Percentiles rank a stretch among this genome's conserved stretches.
phyloP scores from a whole-genome alignment of 345 rosid species.

The Eucalyptus sp. region DNA sequence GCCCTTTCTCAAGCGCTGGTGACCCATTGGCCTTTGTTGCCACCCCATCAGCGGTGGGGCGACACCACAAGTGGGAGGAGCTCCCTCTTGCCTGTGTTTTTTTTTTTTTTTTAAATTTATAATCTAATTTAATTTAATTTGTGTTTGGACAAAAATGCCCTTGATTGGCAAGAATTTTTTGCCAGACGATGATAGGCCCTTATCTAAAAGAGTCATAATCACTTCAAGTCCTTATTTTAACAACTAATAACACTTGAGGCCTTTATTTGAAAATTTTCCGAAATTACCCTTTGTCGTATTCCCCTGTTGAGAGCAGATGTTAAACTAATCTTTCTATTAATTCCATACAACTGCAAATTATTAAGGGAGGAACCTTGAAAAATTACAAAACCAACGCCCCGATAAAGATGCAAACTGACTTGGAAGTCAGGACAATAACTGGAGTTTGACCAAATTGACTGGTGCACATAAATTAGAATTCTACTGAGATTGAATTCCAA shows the following conservation, averaged over 20 bases:
- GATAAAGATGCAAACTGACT: neutral
- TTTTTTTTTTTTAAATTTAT: too few species aligned
- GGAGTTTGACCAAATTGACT: neutral
- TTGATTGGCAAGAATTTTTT: accelerated
- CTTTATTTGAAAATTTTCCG: too few species aligned
- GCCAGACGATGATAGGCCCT: accelerated
- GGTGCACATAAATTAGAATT: neutral
- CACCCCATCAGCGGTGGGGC: accelerated
- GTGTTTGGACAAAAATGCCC: too few species aligned
- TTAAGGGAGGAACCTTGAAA: neutral
- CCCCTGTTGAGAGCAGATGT: neutral
- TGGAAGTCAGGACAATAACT: neutral
- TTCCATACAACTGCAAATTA: neutral
- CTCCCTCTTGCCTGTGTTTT: too few species aligned
- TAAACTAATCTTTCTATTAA: neutral
- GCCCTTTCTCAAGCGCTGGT: accelerated
- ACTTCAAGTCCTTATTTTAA: too few species aligned
- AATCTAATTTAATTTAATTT: too few species aligned
- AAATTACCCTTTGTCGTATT: neutral
- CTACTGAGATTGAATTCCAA: neutral
- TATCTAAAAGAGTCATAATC: accelerated
- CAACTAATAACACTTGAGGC: too few species aligned
- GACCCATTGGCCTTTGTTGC: accelerated
- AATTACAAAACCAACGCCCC: neutral
- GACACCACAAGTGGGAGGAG: too few species aligned